phyloP scores from a whole-genome alignment of 2,329 filamentous ascomycete species.

The Rhynchosporium graminicola region DNA sequence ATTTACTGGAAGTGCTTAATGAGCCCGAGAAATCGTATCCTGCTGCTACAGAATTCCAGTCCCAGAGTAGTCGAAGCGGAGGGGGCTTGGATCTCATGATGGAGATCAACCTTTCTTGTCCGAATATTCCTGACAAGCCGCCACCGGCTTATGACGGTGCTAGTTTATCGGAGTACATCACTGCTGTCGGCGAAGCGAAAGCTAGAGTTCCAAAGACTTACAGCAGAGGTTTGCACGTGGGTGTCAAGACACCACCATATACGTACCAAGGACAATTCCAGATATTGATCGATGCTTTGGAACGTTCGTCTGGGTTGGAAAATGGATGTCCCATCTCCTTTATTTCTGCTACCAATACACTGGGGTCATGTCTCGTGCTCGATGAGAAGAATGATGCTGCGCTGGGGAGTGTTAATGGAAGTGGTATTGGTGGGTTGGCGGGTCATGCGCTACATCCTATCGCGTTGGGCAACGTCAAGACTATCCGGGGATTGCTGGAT shows the following conservation, averaged over 20 bases:
- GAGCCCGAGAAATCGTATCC: conserved; percentile 29
- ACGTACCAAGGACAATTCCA: conserved; percentile 68
- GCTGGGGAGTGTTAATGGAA: conserved; percentile 53
- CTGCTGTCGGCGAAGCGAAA: conserved; percentile 26
- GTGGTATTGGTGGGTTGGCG: conserved; percentile 69
- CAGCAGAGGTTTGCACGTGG: conserved; percentile 44
- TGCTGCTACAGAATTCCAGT: conserved; percentile 27
- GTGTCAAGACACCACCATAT: conserved; percentile 76
- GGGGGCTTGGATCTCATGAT: conserved; percentile 49
- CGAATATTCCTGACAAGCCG: conserved; percentile 68
- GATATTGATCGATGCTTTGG: conserved; percentile 55
- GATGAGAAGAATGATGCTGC: conserved; percentile 40
- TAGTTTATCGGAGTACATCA: conserved; percentile 57
- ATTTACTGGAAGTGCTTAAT: conserved; percentile 42
- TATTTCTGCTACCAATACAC: conserved; percentile 73
- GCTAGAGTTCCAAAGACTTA: not conserved
- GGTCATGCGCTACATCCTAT: conserved; percentile 72
- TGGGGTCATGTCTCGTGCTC: conserved; percentile 68
- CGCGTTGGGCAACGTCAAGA: conserved; percentile 73
- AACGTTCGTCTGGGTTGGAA: conserved; percentile 20
- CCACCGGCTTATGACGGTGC: conserved; percentile 68
- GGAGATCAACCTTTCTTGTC: conserved; percentile 78
- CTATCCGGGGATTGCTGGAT: conserved; percentile 62
- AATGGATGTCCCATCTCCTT: conserved; percentile 57
- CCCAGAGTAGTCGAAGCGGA: no score